A percentile compares a stretch with the other conserved stretches of the same genome.
phyloP scores from a whole-genome alignment of 1,284 basidiomycete genomes.

The Naganishia albida region DNA sequence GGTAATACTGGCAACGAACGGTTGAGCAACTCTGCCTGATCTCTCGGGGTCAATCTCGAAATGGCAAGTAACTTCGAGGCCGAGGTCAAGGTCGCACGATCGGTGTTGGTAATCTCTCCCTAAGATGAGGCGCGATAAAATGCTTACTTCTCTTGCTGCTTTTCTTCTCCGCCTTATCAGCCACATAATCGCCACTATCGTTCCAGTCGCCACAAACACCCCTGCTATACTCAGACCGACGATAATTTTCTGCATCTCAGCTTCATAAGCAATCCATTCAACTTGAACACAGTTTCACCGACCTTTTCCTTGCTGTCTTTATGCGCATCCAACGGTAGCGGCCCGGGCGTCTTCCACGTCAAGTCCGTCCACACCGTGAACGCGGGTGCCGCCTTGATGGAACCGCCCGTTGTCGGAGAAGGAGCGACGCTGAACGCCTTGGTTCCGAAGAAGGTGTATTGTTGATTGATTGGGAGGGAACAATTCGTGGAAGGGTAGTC shows the following conservation, averaged over 20 bases:
- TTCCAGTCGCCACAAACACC: slow-evolving; percentile 39
- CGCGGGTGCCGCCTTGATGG: slow-evolving; percentile 35
- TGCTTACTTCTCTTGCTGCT: slow-evolving; percentile 43
- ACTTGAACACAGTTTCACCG: slow-evolving; percentile 20
- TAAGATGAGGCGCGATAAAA: not conserved
- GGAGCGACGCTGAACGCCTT: slow-evolving; percentile 44
- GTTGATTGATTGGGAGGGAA: slow-evolving; percentile 38
- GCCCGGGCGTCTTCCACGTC: slow-evolving; percentile 37
- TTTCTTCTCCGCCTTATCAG: slow-evolving; percentile 40
- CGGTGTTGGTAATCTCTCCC: slow-evolving; percentile 1
- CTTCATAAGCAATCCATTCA: not conserved
- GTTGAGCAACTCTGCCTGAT: slow-evolving; percentile 43
- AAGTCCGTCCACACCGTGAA: slow-evolving; percentile 46
- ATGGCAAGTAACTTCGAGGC: slow-evolving; percentile 43
- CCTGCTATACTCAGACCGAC: slow-evolving; percentile 43
- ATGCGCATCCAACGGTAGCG: slow-evolving; percentile 39
- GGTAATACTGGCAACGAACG: slow-evolving; percentile 31
- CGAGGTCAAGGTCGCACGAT: not conserved
- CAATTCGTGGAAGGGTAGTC: slow-evolving; percentile 39
- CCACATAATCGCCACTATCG: slow-evolving; percentile 39
- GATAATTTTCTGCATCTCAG: slow-evolving; percentile 33
- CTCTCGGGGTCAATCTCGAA: slow-evolving; percentile 42
- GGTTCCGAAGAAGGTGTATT: slow-evolving; percentile 49
- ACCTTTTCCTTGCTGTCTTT: slow-evolving; percentile 29
- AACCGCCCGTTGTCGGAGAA: slow-evolving; percentile 36